Conservation (phyloP, 163 green algal species). For the Prototheca wickerhamii region DNA sequence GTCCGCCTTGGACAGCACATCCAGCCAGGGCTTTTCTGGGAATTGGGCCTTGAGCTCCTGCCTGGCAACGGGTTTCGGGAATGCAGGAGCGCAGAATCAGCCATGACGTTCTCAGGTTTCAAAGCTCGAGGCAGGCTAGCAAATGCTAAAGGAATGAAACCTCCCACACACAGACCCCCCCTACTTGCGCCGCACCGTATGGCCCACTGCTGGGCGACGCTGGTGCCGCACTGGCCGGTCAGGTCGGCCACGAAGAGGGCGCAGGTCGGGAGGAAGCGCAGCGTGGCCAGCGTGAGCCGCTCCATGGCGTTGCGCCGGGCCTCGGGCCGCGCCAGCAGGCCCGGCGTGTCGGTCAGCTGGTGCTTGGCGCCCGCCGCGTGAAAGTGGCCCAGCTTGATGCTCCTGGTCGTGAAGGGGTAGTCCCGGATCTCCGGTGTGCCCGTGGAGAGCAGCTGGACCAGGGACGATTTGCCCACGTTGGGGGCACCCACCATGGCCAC, state of each 20-base stretch:
- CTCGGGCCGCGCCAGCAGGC: slow-evolving; percentile 75
- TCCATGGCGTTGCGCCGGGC: slow-evolving; percentile 92
- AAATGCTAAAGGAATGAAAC: neutral
- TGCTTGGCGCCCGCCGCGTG: slow-evolving; percentile 70
- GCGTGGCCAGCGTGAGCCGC: slow-evolving; percentile 79
- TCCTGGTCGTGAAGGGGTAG: slow-evolving; percentile 97
- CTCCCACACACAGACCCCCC: neutral
- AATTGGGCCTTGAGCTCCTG: slow-evolving; percentile 60
- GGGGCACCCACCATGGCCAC: slow-evolving; percentile 92
- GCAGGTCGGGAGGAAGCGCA: slow-evolving; percentile 78
- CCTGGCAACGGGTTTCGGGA: too few relatives aligned
- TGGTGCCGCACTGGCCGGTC: slow-evolving; percentile 84
- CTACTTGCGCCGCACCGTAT: slow-evolving; percentile 32
- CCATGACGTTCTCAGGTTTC: too few relatives aligned
- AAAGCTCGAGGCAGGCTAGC: too few relatives aligned
- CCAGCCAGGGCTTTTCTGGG: slow-evolving; percentile 75
- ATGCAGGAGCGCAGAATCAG: too few relatives aligned
- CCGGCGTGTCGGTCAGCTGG: slow-evolving; percentile 95
- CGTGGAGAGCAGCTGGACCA: slow-evolving; percentile 74
- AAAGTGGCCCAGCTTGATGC: slow-evolving; percentile 98
- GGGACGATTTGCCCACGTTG: slow-evolving; percentile 92
- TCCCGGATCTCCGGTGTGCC: slow-evolving; percentile 82
- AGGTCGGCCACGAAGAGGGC: slow-evolving; percentile 93
- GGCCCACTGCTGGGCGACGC: slow-evolving; percentile 70
- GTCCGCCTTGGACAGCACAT: slow-evolving; percentile 89